Evolutionary conservation across 805 yeast species (phyloP).

Genomic region (Ogataea naganishii): DNA sequence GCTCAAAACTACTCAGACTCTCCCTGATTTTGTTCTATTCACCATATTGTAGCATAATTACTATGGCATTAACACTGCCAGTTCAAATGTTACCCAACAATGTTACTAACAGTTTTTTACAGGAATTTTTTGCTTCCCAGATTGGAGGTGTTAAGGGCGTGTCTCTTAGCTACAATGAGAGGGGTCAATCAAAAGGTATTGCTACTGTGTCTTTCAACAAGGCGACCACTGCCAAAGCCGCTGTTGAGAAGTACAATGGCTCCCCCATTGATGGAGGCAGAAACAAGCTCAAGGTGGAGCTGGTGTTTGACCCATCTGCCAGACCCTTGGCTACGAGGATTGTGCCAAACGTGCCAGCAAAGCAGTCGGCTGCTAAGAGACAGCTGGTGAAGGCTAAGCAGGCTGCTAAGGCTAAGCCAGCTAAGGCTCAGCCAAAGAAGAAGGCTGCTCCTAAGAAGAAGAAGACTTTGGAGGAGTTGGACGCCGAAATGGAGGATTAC

Average conservation of each 20-base stretch:
- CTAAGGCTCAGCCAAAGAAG: constrained; percentile 33
- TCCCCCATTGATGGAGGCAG: constrained; percentile 90
- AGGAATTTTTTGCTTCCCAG: constrained; percentile 86
- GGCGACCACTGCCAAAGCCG: constrained; percentile 62
- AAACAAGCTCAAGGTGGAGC: constrained; percentile 64
- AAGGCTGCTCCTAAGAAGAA: constrained; percentile 32
- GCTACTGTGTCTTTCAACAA: constrained; percentile 77
- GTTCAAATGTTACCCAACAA: too few relatives aligned
- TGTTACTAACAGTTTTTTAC: too few relatives aligned
- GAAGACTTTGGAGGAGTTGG: constrained; percentile 88
- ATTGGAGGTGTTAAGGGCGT: constrained; percentile 78
- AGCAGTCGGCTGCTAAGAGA: constrained; percentile 8
- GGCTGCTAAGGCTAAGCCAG: constrained; percentile 15
- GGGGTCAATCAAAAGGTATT: constrained; percentile 86
- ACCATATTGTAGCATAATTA: too few relatives aligned
- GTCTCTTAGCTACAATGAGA: constrained; percentile 70
- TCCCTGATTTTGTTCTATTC: too few relatives aligned
- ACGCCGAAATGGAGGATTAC: constrained; percentile 97
- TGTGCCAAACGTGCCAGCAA: constrained; percentile 30
- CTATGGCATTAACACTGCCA: too few relatives aligned
- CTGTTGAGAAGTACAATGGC: constrained; percentile 80
- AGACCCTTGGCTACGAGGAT: constrained; percentile 72
- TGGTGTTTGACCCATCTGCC: constrained; percentile 77
- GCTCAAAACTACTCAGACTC: too few relatives aligned
- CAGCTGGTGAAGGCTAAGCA: constrained; percentile 11